A percentile compares a stretch with the other conserved stretches of the same genome.
phyloP scores from a whole-genome alignment of 2,329 filamentous ascomycete genomes.

The Xylariaceae sp. region DNA sequence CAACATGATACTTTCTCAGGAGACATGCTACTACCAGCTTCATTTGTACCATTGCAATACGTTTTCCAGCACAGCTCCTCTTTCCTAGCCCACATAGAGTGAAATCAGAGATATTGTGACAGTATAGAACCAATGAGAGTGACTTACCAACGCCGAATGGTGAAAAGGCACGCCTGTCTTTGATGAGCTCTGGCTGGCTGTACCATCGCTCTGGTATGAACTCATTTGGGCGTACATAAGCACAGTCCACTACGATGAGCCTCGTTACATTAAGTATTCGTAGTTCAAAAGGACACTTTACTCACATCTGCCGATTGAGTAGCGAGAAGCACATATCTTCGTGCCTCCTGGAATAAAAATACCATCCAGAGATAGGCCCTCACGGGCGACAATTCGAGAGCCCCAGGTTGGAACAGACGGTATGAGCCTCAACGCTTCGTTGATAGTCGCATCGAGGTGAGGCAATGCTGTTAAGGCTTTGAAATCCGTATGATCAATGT shows the following conservation, averaged over 20 bases:
- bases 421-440: slow-evolving; percentile 7
- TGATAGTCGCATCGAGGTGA: slow-evolving; percentile 4
- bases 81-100: background rate
- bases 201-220: background rate
- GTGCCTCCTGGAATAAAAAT: background rate
- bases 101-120: background rate
- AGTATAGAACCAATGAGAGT: background rate
- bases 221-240: background rate
- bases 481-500: slow-evolving; percentile 1
- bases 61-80: background rate
- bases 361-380: background rate
- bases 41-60: background rate
- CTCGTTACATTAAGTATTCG: too few relatives aligned
- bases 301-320: background rate
- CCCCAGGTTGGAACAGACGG: background rate
- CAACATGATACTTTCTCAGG: background rate
- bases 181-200: background rate
- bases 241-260: background rate
- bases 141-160: background rate
- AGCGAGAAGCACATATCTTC: background rate
- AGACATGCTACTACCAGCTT: background rate
- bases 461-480: slow-evolving; percentile 2
- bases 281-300: too few relatives aligned
- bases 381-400: background rate
- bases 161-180: background rate